Evolutionary conservation across 495 filamentous ascomycete genomes (phyloP), one percentile per base, ranked within the genome.

Genomic region (Penicillium diatomitis): DNA sequence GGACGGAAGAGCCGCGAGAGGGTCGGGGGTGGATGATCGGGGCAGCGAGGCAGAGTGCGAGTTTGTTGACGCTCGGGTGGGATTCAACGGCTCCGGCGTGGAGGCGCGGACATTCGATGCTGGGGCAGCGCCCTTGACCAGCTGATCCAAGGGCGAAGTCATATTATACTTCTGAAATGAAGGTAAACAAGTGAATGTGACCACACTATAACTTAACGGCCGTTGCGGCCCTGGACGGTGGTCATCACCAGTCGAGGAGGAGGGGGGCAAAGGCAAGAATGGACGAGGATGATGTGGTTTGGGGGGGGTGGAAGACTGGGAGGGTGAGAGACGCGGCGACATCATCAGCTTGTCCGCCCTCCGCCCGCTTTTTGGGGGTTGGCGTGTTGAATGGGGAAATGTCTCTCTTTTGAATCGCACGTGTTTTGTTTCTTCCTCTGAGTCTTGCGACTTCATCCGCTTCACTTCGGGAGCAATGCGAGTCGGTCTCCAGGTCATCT

Each of bases 51-150:
- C 62, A 4, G 67, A 60, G 35, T 55, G 54, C 35, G 66, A 50
- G 60, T 67, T 56, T 37, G 46, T 38, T 44, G 52, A 34, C 62
- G 68, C 44, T 65, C 58, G 54, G 48, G 36, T 46, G 42, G 55
- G 52, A 45, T 52, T 57, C 61, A 62, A 64, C 41, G 69, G 49
- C 32, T 67, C 72, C 27, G 72, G 60, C 29, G 70, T 65, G 42
- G 68, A 63, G 44, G 65, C 59, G 41, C 63, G 64, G 60, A 69
- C 72, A 39, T 67, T 71, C 8, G 76, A 68, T 52, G 75, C 69
- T 38, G 81, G 77, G 41, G 88, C 84, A 41, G 88, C 84, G 56
- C 86, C 87, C 69, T 94, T 95, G 67, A 96, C 87, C 55, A 94
- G 73, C 52, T 90, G 87, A 68, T 96, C 90, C 42, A 95, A 77